Evolutionary conservation across 805 yeast genomes (phyloP).

Genomic region (Ogataea chonburiensis): DNA sequence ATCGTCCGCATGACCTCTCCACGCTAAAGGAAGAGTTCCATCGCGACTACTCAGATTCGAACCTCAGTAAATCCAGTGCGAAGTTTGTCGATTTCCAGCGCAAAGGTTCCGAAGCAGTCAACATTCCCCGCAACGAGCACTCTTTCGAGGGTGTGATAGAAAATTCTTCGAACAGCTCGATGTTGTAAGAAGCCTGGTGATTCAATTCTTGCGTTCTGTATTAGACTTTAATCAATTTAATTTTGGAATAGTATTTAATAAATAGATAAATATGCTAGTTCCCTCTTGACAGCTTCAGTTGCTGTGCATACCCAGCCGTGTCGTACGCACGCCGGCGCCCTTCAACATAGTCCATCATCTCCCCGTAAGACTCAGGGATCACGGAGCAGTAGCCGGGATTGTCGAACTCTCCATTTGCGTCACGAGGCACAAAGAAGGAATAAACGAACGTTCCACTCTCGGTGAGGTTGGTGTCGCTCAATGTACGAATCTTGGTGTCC

Average conservation of each 20-base stretch:
- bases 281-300: conserved; percentile 34
- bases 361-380: conserved; percentile 82
- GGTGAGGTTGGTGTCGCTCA: conserved; percentile 49
- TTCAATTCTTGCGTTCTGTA: conserved; percentile 10
- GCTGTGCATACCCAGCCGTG: conserved; percentile 65
- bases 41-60: conserved; percentile 15
- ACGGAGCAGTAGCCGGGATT: conserved; percentile 70
- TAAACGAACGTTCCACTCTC: conserved; percentile 87
- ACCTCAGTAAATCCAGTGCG: conserved; percentile 30
- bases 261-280: conserved; percentile 4
- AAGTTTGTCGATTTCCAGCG: conserved; percentile 49
- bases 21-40: conserved; percentile 18
- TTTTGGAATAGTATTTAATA: conserved; percentile 5
- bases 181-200: conserved; percentile 12
- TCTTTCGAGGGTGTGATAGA: conserved; percentile 26
- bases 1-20: conserved; percentile 12
- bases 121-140: conserved; percentile 27
- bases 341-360: conserved; percentile 88
- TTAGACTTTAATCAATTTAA: conserved; percentile 1
- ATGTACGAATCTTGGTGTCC: conserved; percentile 70
- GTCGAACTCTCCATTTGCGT: conserved; percentile 38
- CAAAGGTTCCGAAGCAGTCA: conserved; percentile 42
- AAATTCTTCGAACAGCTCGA: conserved; percentile 15
- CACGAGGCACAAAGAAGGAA: conserved; percentile 81
- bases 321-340: conserved; percentile 89